Evolutionary conservation across 2,329 filamentous ascomycete species (phyloP).

Genomic region (Myriangium duriaei): DNA sequence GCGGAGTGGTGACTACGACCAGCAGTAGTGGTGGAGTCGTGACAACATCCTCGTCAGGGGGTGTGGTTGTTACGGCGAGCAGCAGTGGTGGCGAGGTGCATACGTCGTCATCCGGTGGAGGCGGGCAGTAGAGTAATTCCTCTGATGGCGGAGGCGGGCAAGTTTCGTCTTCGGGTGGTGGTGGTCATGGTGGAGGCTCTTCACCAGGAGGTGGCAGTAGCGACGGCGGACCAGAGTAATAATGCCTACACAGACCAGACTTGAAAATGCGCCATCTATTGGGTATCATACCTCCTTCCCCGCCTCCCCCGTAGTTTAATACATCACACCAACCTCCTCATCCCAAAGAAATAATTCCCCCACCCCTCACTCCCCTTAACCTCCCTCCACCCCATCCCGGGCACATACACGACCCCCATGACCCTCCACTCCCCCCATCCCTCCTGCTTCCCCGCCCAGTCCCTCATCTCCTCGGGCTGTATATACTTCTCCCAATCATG

Average conservation of each 20-base stretch:
- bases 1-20: neutral
- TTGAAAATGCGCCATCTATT: neutral
- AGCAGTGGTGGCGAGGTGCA: constrained; percentile 1
- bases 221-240: neutral
- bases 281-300: no score
- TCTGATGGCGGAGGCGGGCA: neutral
- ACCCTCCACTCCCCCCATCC: constrained; percentile 51
- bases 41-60: neutral
- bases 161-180: neutral
- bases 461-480: constrained; percentile 62
- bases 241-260: neutral
- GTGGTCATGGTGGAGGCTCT: neutral
- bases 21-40: neutral
- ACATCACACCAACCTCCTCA: constrained; percentile 42
- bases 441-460: constrained; percentile 30
- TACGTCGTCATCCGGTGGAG: neutral
- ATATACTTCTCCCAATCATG: constrained; percentile 97
- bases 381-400: constrained; percentile 79
- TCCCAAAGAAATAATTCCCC: constrained; percentile 93
- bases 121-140: constrained; percentile 1
- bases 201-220: neutral
- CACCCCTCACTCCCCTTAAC: constrained; percentile 68
- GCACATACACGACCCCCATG: constrained; percentile 81
- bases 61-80: neutral
- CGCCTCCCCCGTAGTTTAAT: no score